A percentile compares a stretch with the other conserved stretches of the same genome.
Conservation (phyloP, 202 grass and related monocot species). For the Cymbopogon flexuosus region DNA sequence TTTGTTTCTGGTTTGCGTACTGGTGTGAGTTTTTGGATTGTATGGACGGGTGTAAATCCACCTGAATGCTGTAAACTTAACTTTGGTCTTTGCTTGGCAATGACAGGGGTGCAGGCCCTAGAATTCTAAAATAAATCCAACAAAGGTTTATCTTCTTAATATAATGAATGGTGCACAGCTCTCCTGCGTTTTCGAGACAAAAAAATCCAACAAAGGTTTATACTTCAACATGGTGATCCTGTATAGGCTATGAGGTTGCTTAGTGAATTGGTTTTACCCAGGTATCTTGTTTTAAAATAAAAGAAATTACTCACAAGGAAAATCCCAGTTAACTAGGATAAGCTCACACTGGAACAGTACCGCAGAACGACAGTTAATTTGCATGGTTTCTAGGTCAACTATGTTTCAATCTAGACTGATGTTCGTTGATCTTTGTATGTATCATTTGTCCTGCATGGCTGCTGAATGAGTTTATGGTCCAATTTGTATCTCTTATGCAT, state of each 20-base stretch:
- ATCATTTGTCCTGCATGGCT: neutral
- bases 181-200: too few species aligned
- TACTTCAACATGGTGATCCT: too few species aligned
- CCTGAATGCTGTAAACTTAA: too few species aligned
- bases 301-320: neutral
- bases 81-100: too few species aligned
- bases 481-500: neutral
- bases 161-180: too few species aligned
- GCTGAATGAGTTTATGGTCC: neutral
- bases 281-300: neutral
- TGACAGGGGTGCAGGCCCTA: too few species aligned
- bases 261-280: neutral
- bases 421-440: neutral
- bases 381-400: neutral
- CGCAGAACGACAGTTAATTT: constrained; percentile 1
- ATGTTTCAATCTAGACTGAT: neutral
- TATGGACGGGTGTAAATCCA: too few species aligned
- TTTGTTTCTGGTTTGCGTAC: too few species aligned
- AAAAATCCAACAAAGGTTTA: neutral
- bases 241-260: constrained; percentile 8
- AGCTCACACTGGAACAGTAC: neutral
- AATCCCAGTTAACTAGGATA: constrained; percentile 13
- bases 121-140: too few species aligned
- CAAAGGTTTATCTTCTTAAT: too few species aligned
- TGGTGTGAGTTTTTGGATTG: too few species aligned